Evolutionary conservation across 805 yeast species (phyloP).

Genomic region (Danielozyma ontarioensis): DNA sequence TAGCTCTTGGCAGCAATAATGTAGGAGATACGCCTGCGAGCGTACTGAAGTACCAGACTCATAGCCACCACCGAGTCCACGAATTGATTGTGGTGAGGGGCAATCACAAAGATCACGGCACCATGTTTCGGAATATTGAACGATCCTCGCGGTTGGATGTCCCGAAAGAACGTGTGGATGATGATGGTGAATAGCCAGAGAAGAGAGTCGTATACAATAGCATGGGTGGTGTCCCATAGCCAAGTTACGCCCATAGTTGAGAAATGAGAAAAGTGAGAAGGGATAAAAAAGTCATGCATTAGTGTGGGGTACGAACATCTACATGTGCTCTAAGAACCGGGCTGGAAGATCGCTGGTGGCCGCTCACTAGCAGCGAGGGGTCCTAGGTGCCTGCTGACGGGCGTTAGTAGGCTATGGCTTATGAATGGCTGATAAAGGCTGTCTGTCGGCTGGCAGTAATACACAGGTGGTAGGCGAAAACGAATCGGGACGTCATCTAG

Average conservation of each 20-base stretch:
- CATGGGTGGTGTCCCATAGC: no score
- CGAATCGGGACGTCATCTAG: no score
- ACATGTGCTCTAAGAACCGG: no score
- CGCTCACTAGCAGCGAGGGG: no score
- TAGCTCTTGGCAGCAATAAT: slow-evolving; percentile 35
- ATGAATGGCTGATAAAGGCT: no score
- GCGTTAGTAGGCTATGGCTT: no score
- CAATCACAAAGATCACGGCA: slow-evolving; percentile 36
- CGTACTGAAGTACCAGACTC: slow-evolving; percentile 26
- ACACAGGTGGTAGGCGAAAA: no score
- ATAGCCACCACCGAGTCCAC: slow-evolving; percentile 36
- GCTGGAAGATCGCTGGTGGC: no score
- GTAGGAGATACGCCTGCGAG: slow-evolving; percentile 29
- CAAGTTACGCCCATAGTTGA: no score
- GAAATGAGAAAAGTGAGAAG: not conserved
- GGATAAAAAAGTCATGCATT: not conserved
- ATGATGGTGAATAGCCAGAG: slow-evolving; percentile 29
- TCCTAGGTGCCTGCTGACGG: no score
- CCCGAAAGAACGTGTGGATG: slow-evolving; percentile 37
- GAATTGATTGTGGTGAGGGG: slow-evolving; percentile 41
- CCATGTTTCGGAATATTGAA: slow-evolving; percentile 34
- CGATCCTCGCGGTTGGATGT: slow-evolving; percentile 32
- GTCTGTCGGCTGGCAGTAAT: no score
- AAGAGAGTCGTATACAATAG: slow-evolving; percentile 20
- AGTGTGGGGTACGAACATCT: no score